phyloP scores from a whole-genome alignment of 176 grass and related monocot genomes.

The Oryza glumipatula region DNA sequence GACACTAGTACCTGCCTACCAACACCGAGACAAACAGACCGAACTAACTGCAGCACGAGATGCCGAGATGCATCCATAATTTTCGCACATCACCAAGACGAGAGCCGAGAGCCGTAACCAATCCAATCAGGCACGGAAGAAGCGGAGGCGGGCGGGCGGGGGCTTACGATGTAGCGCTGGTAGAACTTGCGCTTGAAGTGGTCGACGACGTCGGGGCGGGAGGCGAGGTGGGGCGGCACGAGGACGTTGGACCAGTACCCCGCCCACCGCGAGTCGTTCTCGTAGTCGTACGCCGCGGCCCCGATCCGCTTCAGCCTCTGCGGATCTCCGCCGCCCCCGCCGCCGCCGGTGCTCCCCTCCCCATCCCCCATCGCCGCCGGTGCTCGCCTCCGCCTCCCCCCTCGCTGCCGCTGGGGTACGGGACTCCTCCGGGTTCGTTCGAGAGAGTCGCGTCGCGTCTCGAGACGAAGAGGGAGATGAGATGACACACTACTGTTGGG shows the following conservation, averaged over 20 bases:
- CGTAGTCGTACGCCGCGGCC: constrained; percentile 91
- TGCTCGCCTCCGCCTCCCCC: constrained; percentile 39
- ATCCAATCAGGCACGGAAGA: neutral
- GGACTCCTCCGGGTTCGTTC: neutral
- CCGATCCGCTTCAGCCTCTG: constrained; percentile 76
- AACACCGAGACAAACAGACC: constrained; percentile 15
- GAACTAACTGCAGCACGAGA: neutral
- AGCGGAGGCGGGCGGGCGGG: no score
- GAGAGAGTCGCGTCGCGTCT: constrained; percentile 12
- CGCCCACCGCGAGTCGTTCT: constrained; percentile 83
- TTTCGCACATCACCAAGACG: neutral
- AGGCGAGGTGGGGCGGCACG: constrained; percentile 75
- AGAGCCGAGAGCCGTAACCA: neutral
- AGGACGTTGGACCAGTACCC: constrained; percentile 96
- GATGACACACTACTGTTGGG: neutral
- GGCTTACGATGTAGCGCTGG: constrained; percentile 73
- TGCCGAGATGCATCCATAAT: neutral
- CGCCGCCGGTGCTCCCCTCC: constrained; percentile 37
- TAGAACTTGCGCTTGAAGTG: constrained; percentile 99
- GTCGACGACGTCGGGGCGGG: constrained; percentile 77
- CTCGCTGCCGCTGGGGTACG: neutral
- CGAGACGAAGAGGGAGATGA: neutral
- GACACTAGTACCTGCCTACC: neutral
- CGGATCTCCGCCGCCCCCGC: constrained; percentile 46
- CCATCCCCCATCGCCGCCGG: constrained; percentile 46